These are phyloP conservation scores for Lantana camara DNA, from an alignment of 257 asterid species.

Conservation along the genomic window DNA sequence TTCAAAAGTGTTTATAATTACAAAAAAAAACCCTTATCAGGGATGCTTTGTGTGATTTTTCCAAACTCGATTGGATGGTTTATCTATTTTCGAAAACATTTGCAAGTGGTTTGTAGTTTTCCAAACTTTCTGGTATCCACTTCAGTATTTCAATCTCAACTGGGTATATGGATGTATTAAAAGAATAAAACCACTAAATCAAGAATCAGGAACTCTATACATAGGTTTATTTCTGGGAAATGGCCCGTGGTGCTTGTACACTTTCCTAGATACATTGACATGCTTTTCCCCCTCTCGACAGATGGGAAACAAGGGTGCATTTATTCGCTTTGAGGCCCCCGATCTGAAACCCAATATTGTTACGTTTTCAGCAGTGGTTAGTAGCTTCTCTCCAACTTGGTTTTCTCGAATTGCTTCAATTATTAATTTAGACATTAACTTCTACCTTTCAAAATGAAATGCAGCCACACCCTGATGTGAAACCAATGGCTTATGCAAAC, in stretches of 20 bases:
- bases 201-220: background rate
- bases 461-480: conserved; percentile 97
- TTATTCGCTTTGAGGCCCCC: conserved; percentile 94
- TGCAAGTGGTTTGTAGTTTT: too few relatives aligned
- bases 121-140: too few relatives aligned
- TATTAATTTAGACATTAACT: too few relatives aligned
- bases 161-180: too few relatives aligned
- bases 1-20: too few relatives aligned
- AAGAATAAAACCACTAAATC: too few relatives aligned
- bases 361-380: conserved; percentile 94
- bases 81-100: too few relatives aligned
- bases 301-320: conserved; percentile 99
- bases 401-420: background rate
- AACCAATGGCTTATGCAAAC: conserved; percentile 97
- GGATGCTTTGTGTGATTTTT: too few relatives aligned
- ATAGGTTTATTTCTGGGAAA: background rate
- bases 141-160: too few relatives aligned
- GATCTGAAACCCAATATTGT: conserved; percentile 81
- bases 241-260: conserved; percentile 1
- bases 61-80: too few relatives aligned
- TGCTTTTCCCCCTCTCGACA: conserved; percentile 37
- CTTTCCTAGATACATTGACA: background rate
- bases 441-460: conserved; percentile 16
- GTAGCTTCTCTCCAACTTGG: conserved; percentile 25
- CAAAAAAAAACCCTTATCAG: too few relatives aligned